Conservation (phyloP, 352 stramenopile genomes). For the Phytopythium oedochilum region DNA sequence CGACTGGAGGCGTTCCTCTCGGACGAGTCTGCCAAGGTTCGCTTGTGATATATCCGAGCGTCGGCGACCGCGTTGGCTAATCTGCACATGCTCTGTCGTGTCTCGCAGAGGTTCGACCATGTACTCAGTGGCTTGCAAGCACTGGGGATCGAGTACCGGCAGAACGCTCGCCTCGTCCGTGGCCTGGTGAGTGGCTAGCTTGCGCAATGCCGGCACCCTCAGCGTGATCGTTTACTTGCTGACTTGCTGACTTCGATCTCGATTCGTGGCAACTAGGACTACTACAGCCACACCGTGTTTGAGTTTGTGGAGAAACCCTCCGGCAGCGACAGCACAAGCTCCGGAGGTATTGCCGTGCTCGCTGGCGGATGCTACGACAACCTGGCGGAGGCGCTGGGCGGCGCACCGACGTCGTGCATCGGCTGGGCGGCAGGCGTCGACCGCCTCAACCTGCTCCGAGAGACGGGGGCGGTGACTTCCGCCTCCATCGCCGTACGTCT, state of each 20-base stretch:
- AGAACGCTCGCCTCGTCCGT: constrained; percentile 74
- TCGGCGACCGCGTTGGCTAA: too few species aligned
- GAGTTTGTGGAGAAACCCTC: constrained; percentile 70
- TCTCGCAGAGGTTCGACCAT: constrained; percentile 52
- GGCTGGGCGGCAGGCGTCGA: constrained; percentile 86
- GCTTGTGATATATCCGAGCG: too few species aligned
- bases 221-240: too few species aligned
- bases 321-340: constrained; percentile 9
- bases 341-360: constrained; percentile 68
- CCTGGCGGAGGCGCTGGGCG: constrained; percentile 61
- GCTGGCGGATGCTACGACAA: constrained; percentile 84
- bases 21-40: constrained; percentile 42
- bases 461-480: constrained; percentile 11
- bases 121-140: constrained; percentile 57
- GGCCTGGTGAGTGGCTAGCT: constrained; percentile 45
- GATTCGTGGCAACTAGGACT: constrained; percentile 45
- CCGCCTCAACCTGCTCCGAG: constrained; percentile 57
- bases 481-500: constrained; percentile 48
- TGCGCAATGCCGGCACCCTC: too few species aligned
- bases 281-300: constrained; percentile 89
- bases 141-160: constrained; percentile 51
- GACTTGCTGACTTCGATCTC: neutral
- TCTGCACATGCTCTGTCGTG: neutral
- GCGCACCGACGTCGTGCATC: constrained; percentile 55
- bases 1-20: constrained; percentile 63